Evolutionary conservation across 2,329 filamentous ascomycete genomes (phyloP), one percentile per base, ranked within the genome.

Genomic region (Aureobasidium mangrovei): DNA sequence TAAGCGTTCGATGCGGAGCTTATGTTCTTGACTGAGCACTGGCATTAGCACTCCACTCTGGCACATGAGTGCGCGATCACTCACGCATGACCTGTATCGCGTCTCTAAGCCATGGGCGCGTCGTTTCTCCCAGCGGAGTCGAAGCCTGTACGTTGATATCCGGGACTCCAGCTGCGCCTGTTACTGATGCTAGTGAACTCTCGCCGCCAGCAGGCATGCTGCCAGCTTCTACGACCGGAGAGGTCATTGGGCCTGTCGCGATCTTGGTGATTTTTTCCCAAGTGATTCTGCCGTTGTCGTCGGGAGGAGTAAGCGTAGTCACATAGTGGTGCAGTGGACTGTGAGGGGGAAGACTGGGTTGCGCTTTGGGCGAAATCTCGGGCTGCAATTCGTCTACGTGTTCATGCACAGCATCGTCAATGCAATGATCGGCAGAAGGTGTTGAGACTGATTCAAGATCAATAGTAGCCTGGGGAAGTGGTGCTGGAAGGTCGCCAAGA

Each of bases 301-400:
- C 68, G 8, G 74, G 74, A 53, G 74, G 74, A 7, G 74, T 76
- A 49, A 73, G 65, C 42, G 69, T 69, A 43, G 70, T 64, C n/a
- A 75, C 61, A 61, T 67, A 63, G n/a, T 65, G 62, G 36, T 59
- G 59, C 32, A 68, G 44, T 18, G 62, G 60, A 12, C 53, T 63
- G 54, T 63, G 64, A n/a, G 68, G 60, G 39, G 61, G 60, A 36
- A 60, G 61, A 57, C 40, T 41, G 18, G 43, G 26, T 43, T 43
- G 44, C n/a, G 41, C 40, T 32, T 9, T 36, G 8, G 47, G 29
- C 9, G 54, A 56, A 42, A 29, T 26, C 9, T 39, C 42, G 29
- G 35, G 35, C 12, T 43, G 47, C 3, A 41, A n/a, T 9, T 18
- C 28, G 35, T 44, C 27, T 32, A 53, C 45, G 33, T 49, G 51